Percentiles rank a stretch among this genome's conserved stretches.
These are phyloP conservation scores for Geoglossum cookeanum DNA, from an alignment of 2,329 filamentous ascomycete genomes.

Conservation along the genomic window DNA sequence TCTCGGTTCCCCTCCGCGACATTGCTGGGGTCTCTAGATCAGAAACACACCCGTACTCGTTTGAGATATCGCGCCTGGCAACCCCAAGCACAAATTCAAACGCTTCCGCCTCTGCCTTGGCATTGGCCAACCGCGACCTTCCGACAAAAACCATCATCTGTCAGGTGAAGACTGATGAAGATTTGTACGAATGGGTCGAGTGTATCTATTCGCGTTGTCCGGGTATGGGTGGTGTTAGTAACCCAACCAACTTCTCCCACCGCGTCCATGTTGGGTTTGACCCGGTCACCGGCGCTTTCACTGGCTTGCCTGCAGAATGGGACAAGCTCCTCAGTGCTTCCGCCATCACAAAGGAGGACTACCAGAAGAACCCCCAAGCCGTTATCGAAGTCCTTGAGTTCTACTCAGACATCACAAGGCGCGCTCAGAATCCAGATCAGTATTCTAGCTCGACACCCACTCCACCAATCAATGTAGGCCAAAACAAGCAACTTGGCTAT, in stretches of 20 bases:
- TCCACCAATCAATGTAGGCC: slow-evolving; percentile 29
- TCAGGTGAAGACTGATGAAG: slow-evolving; percentile 85
- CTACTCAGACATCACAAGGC: slow-evolving; percentile 67
- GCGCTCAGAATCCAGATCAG: slow-evolving; percentile 48
- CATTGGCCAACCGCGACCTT: slow-evolving; percentile 61
- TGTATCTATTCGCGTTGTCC: slow-evolving; percentile 93
- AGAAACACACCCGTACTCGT: slow-evolving; percentile 77
- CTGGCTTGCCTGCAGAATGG: slow-evolving; percentile 89
- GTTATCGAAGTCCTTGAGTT: slow-evolving; percentile 68
- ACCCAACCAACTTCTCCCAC: slow-evolving; percentile 95
- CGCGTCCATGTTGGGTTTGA: slow-evolving; percentile 96
- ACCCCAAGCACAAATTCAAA: slow-evolving; percentile 26
- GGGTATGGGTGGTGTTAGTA: slow-evolving; percentile 94
- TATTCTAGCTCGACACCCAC: slow-evolving; percentile 51
- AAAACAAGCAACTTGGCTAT: slow-evolving; percentile 16
- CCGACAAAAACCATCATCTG: slow-evolving; percentile 72
- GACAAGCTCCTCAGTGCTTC: slow-evolving; percentile 90
- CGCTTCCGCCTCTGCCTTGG: slow-evolving; percentile 44
- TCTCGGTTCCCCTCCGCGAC: slow-evolving; percentile 68
- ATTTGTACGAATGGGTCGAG: slow-evolving; percentile 98
- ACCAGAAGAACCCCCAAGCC: slow-evolving; percentile 85
- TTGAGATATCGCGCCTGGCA: slow-evolving; percentile 67
- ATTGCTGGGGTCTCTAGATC: slow-evolving; percentile 81
- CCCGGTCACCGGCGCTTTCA: slow-evolving; percentile 83
- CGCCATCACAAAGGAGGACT: slow-evolving; percentile 95